Base-by-base conservation (phyloP, 2,329 filamentous ascomycete genomes). In the Colletotrichum horii region DNA sequence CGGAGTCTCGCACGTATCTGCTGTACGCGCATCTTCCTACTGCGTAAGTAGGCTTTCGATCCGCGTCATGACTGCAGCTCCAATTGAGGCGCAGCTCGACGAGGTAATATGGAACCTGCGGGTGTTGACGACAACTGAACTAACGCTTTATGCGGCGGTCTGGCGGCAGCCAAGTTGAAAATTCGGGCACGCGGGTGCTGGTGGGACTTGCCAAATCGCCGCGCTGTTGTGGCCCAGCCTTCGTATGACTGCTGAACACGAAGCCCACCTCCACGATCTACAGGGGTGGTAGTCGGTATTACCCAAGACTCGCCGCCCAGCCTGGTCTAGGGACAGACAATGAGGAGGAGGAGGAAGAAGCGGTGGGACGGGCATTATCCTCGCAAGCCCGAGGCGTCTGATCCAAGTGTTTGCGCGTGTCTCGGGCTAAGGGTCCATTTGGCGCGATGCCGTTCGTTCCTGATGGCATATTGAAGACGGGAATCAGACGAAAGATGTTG, bases 231-330 rank as follows among this genome's bases (percentile, higher is more conserved):
- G 38, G 62, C 69, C 69, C 69, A 75, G 72, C 72, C 73, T 68
- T 74, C 66, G 74, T 75, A 75, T 71, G 70, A 75, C 66, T 56
- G 61, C 65, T 71, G 74, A 62, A 76, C 74, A 75, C 66, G 74
- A 75, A 76, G 61, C 22, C 32, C 34, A 22, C 15, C 60, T 43
- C 71, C 60, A 65, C 28, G 64, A 32, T 19, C 60, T 69, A 60
- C 74, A 76, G 48, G 70, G 70, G 55, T 70, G 8, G n/a, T 64
- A 30, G 58, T 56, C 34, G 48, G 55, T 30, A 68, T 68, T 56
- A 48, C 38, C 62, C 61, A 61, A 48, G 62, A 24, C 28, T 28
- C 36, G 22, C 36, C 32, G 36, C 34, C 34, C 69, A 55, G 43
- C 43, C 43, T 52, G 43, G n/a, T 52, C 43, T 36, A 36, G 28